These are phyloP conservation scores for Neostapfia colusana DNA, from an alignment of 176 grass and related monocot species.

Conservation along the genomic window DNA sequence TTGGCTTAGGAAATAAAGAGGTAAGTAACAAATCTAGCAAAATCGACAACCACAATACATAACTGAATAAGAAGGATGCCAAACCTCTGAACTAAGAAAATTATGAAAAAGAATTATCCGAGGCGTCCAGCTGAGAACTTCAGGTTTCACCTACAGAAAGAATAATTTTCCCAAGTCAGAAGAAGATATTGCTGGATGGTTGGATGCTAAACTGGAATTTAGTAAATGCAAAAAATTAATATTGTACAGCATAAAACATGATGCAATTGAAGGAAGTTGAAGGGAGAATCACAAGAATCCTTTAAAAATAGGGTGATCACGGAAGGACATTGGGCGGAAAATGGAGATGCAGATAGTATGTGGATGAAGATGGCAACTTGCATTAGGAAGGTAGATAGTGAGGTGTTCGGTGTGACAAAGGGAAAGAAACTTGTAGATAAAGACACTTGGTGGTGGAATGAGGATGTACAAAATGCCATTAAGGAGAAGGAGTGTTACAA, in stretches of 20 bases:
- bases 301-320: too few species aligned
- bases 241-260: background rate
- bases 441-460: too few species aligned
- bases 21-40: background rate
- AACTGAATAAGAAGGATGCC: background rate
- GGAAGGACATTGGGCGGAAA: too few species aligned
- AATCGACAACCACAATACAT: background rate
- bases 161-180: background rate
- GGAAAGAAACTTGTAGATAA: too few species aligned
- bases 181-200: background rate
- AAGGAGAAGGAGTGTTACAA: too few species aligned
- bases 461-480: too few species aligned
- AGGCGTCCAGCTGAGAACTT: constrained; percentile 66
- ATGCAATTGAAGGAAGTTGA: too few species aligned
- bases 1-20: constrained; percentile 6
- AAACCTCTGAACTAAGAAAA: constrained; percentile 70
- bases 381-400: too few species aligned
- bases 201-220: background rate
- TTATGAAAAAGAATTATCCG: constrained; percentile 72
- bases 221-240: background rate
- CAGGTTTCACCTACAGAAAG: constrained; percentile 60
- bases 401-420: too few species aligned
- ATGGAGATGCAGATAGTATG: too few species aligned
- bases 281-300: too few species aligned
- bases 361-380: too few species aligned